Conservation (phyloP, 371 early-diverging fungal genomes). For the Fennellomyces sp. region DNA sequence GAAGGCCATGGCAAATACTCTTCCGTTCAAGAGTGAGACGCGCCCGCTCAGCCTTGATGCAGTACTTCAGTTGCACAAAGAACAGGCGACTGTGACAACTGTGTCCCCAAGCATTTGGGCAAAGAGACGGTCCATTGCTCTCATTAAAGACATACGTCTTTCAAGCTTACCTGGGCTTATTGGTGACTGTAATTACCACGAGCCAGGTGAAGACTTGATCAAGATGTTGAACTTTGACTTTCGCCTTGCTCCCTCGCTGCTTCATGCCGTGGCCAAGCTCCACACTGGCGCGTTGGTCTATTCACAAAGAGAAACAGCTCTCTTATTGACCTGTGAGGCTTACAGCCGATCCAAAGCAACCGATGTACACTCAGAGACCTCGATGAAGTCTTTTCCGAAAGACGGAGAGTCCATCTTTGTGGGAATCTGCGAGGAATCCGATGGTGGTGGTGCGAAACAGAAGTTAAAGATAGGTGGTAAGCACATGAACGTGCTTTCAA, state of each 20-base stretch:
- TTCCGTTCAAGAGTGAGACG: neutral
- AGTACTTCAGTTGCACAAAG: neutral
- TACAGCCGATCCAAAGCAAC: too few relatives aligned
- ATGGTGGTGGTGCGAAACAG: conserved; percentile 7
- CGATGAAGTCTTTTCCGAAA: too few relatives aligned
- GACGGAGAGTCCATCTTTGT: too few relatives aligned
- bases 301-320: too few relatives aligned
- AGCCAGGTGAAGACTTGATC: neutral
- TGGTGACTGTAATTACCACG: neutral
- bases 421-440: conserved; percentile 4
- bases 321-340: neutral
- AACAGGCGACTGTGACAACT: neutral
- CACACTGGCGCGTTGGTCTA: conserved; percentile 11
- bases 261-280: conserved; percentile 7
- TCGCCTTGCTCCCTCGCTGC: neutral
- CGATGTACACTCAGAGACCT: conserved; percentile 5
- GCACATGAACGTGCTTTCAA: conserved; percentile 4
- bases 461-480: too few relatives aligned
- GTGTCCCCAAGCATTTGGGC: neutral
- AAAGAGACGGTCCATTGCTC: neutral
- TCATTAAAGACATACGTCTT: neutral
- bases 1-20: neutral
- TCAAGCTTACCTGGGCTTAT: neutral
- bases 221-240: conserved; percentile 1
- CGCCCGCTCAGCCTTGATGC: neutral